Evolutionary conservation across 2,329 filamentous ascomycete species (phyloP).

Genomic region (Hypoxylon sp.): DNA sequence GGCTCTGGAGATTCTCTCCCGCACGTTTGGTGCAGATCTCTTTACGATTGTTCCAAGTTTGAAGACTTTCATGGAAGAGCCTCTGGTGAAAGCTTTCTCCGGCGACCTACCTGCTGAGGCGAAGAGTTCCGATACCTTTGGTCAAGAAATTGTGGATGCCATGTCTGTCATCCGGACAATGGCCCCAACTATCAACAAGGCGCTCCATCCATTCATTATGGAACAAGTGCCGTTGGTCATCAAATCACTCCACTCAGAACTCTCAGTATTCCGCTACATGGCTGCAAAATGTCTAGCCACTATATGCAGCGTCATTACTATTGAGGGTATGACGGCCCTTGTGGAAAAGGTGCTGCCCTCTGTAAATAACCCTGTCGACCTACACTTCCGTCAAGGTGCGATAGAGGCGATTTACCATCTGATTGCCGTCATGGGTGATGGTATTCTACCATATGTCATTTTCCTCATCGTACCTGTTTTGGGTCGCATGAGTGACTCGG

Average conservation of each 20-base stretch:
- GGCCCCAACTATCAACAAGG: constrained; percentile 85
- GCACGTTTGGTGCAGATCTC: constrained; percentile 80
- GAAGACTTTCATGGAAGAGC: constrained; percentile 81
- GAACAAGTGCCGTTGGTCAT: constrained; percentile 86
- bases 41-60: constrained; percentile 89
- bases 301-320: constrained; percentile 94
- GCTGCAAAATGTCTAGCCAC: constrained; percentile 98
- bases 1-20: constrained; percentile 87
- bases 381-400: constrained; percentile 90
- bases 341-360: constrained; percentile 93
- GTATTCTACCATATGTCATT: constrained; percentile 96
- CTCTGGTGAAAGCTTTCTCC: constrained; percentile 79
- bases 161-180: constrained; percentile 93
- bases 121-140: constrained; percentile 78
- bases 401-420: constrained; percentile 97
- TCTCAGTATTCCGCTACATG: constrained; percentile 95
- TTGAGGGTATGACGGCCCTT: constrained; percentile 94
- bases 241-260: constrained; percentile 85
- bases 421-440: constrained; percentile 97
- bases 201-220: constrained; percentile 83
- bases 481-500: constrained; percentile 97
- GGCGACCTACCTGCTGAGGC: constrained; percentile 78
- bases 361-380: constrained; percentile 89
- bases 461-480: constrained; percentile 98
- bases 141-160: constrained; percentile 93